Percentiles rank a stretch among this genome's conserved stretches.
phyloP scores from a whole-genome alignment of 257 asterid genomes.

The Nyctanthes arbortristis region DNA sequence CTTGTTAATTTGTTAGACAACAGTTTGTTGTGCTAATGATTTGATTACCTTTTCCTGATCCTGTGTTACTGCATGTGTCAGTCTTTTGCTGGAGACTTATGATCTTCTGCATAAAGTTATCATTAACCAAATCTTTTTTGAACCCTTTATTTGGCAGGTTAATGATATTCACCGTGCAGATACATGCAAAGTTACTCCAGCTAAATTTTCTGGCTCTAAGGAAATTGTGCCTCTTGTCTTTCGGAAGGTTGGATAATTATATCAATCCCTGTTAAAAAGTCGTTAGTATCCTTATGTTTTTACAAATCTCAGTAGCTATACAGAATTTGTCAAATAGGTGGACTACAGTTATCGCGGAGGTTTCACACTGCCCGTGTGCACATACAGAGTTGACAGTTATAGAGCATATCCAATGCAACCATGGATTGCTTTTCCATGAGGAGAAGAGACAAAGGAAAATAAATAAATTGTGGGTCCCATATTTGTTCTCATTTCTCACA shows the following conservation, averaged over 20 bases:
- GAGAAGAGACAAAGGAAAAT: too few relatives aligned
- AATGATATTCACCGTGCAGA: conserved; percentile 73
- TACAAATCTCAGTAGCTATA: not conserved
- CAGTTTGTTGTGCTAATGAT: not conserved
- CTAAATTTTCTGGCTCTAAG: conserved; percentile 91
- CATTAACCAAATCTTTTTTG: conserved; percentile 16
- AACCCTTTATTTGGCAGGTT: conserved; percentile 52
- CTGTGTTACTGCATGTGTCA: not conserved
- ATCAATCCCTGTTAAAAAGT: too few relatives aligned
- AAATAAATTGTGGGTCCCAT: too few relatives aligned
- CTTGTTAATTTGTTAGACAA: not conserved
- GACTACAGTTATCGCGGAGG: not conserved
- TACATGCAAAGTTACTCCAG: conserved; percentile 94
- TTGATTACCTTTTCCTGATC: not conserved
- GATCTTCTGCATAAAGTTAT: conserved; percentile 5
- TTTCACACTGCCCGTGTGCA: not conserved
- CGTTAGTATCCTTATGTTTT: too few relatives aligned
- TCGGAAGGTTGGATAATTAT: conserved; percentile 62
- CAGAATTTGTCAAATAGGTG: not conserved
- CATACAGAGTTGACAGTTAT: not conserved
- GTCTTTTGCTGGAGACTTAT: conserved; percentile 20
- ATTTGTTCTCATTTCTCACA: too few relatives aligned
- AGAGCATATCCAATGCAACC: not conserved
- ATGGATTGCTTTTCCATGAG: not conserved
- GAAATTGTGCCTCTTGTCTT: conserved; percentile 86